Evolutionary conservation across 2,329 filamentous ascomycete species (phyloP), one percentile per base, ranked within the genome.

Genomic region (Orbilia quercus): DNA sequence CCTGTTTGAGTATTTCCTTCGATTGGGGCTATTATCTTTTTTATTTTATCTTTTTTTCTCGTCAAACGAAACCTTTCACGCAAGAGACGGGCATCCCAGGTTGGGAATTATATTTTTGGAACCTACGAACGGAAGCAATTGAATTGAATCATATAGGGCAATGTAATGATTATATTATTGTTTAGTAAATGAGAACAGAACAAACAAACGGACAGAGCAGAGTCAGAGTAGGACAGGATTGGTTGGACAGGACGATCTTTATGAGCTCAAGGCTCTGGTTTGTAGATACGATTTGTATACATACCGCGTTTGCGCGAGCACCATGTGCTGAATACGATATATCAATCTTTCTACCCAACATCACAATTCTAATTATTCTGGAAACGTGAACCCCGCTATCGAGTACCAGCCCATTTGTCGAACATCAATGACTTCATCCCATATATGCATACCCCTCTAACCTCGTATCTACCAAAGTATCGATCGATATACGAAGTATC

Each of bases 211-310:
- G n/a, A n/a, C n/a, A n/a, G n/a, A n/a, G n/a, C n/a, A n/a, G n/a
- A n/a, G n/a, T n/a, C n/a, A 44, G 20, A 34, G 44, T 64, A 54
- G 53, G 57, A 57, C 36, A 63, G 25, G 23, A 34, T 51, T 25
- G 36, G 42, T 51, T 28, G 31, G n/a, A 3, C 36, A 34, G 47
- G 20, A 58, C 51, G 48, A 14, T 71, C 64, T 54, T 38, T 38
- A 54, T 25, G 53, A 63, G 57, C 31, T 63, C 38, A 48, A 51
- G 2, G 50, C 42, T 57, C 45, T 31, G 18, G 18, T 31, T 63
- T 63, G 67, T 72, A 65, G 59, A 72, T 65, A 63, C 51, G 45
- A 53, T 59, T 28, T 64, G 55, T 58, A 71, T 71, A 71, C 65
- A 72, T 51, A 59, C 55, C 54, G 59, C 53, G 54, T 14, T 54